Evolutionary conservation across 768 basidiomycete species (phyloP).

Genomic region (Lentinula boryana): DNA sequence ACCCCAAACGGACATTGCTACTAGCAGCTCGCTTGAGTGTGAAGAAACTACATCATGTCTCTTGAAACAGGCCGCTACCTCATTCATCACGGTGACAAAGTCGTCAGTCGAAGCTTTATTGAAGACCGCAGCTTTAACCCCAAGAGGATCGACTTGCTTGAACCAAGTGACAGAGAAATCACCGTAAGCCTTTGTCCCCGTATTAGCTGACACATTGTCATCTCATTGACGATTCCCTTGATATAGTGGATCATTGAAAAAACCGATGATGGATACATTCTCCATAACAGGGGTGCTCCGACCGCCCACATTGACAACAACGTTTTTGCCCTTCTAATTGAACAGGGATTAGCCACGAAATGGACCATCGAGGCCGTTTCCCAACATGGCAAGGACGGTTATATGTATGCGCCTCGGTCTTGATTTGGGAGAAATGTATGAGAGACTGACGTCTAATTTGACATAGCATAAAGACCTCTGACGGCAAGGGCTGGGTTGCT

Average conservation of each 20-base stretch:
- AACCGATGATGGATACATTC: not conserved
- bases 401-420: not conserved
- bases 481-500: not conserved
- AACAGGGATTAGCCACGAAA: not conserved
- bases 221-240: not conserved
- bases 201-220: not conserved
- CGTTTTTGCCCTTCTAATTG: not conserved
- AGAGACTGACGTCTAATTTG: not conserved
- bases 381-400: not conserved
- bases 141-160: not conserved
- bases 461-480: not conserved
- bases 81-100: not conserved
- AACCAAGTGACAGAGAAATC: not conserved
- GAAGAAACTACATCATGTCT: not conserved
- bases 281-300: not conserved
- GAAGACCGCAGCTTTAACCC: not conserved
- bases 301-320: not conserved
- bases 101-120: not conserved
- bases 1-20: not conserved
- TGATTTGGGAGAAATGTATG: not conserved
- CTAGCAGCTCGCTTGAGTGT: not conserved
- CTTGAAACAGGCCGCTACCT: not conserved
- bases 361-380: not conserved
- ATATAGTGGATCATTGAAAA: not conserved
- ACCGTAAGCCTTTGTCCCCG: not conserved